Evolutionary conservation across 176 grass and related monocot genomes (phyloP).

Genomic region (maize (Zea mays)): DNA sequence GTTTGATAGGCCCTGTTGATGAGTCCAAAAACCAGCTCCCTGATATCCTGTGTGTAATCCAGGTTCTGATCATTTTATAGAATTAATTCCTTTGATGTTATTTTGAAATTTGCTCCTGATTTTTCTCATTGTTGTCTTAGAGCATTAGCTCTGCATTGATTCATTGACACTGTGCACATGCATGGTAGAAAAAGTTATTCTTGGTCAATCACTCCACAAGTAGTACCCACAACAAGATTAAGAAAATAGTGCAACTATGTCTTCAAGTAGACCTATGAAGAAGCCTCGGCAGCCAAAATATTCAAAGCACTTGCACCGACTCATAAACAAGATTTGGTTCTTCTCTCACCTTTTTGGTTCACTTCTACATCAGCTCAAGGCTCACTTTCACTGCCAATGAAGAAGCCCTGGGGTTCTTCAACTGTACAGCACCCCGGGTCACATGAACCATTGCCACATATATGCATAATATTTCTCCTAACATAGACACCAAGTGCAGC

Average conservation of each 20-base stretch:
- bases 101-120: conserved; percentile 1
- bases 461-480: not conserved
- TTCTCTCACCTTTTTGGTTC: not conserved
- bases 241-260: not conserved
- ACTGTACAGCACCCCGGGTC: not conserved
- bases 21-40: conserved; percentile 89
- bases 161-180: not conserved
- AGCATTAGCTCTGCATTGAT: not conserved
- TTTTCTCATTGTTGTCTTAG: not conserved
- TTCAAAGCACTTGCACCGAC: not conserved
- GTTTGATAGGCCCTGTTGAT: conserved; percentile 70
- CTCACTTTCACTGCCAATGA: not conserved
- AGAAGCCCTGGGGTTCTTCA: not conserved
- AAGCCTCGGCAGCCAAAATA: not conserved
- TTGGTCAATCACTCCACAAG: not conserved
- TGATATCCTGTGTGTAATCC: conserved; percentile 95
- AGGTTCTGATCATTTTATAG: conserved; percentile 52
- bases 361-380: not conserved
- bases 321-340: not conserved
- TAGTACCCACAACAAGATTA: not conserved
- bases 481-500: not conserved
- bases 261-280: not conserved
- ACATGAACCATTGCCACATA: conserved; percentile 14
- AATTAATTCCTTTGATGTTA: conserved; percentile 17
- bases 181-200: not conserved